Percentiles rank a stretch among this genome's conserved stretches.
These are phyloP conservation scores for Cystofilobasidium ferigula DNA, from an alignment of 768 basidiomycete genomes.

Conservation along the genomic window DNA sequence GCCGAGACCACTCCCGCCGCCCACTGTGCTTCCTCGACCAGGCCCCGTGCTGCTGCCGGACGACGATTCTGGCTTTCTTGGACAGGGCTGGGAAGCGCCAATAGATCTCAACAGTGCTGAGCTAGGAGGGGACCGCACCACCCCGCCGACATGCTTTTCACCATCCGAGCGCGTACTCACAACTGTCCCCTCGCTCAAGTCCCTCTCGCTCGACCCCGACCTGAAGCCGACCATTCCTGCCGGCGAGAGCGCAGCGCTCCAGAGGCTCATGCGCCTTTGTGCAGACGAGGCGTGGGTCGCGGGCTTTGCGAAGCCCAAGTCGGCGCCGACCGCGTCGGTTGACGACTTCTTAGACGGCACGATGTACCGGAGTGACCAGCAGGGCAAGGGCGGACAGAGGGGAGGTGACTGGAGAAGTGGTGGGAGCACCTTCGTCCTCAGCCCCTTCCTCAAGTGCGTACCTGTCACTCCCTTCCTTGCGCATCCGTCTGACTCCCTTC, in stretches of 20 bases:
- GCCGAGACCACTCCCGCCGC: conserved; percentile 29
- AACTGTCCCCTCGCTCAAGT: conserved; percentile 36
- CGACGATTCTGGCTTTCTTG: background rate
- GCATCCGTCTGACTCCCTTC: conserved; percentile 29
- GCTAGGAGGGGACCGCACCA: conserved; percentile 6
- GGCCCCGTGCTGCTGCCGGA: conserved; percentile 25
- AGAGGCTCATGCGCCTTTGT: conserved; percentile 32
- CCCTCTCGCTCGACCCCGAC: conserved; percentile 32
- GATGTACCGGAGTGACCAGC: background rate
- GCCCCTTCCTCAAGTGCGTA: conserved; percentile 26
- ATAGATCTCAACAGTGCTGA: conserved; percentile 13
- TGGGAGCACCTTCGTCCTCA: conserved; percentile 13
- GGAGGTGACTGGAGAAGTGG: background rate
- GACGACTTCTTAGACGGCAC: conserved; percentile 13
- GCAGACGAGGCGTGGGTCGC: conserved; percentile 32
- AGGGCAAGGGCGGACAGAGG: background rate
- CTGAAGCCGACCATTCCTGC: conserved; percentile 31
- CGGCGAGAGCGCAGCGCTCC: conserved; percentile 35
- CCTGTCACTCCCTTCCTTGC: background rate
- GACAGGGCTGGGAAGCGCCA: background rate
- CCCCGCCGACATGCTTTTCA: conserved; percentile 5
- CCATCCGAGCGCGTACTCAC: background rate
- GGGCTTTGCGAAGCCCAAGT: conserved; percentile 39
- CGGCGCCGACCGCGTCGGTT: conserved; percentile 37
- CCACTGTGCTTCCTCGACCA: conserved; percentile 32